These are phyloP conservation scores for Rhizoclosmatium globosum DNA, from an alignment of 192 early-diverging fungal species.

Conservation along the genomic window DNA sequence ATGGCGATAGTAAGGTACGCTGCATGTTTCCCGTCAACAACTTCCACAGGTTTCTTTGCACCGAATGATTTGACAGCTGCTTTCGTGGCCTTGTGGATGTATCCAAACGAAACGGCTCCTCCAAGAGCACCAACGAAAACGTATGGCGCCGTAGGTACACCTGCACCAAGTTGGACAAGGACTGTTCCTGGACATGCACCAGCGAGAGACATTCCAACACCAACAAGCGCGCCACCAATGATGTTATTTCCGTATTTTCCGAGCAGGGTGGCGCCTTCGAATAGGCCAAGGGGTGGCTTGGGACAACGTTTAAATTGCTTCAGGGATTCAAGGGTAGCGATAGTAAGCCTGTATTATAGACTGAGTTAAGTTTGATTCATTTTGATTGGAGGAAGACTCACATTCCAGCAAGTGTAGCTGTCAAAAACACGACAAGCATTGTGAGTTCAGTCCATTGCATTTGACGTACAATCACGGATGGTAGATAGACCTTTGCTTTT, in stretches of 20 bases:
- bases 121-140: constrained; percentile 33
- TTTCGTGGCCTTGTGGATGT: constrained; percentile 21
- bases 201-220: constrained; percentile 39
- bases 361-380: neutral
- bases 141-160: constrained; percentile 6
- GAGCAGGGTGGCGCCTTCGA: neutral
- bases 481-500: constrained; percentile 45
- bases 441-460: constrained; percentile 37
- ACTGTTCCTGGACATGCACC: constrained; percentile 49
- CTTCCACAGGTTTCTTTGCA: neutral
- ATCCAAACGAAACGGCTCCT: constrained; percentile 33
- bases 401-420: constrained; percentile 38
- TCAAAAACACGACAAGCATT: constrained; percentile 48
- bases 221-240: constrained; percentile 41
- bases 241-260: constrained; percentile 17
- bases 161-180: constrained; percentile 39
- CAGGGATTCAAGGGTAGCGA: constrained; percentile 13
- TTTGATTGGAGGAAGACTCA: constrained; percentile 8
- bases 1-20: neutral
- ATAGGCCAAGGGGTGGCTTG: constrained; percentile 12
- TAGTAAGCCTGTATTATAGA: constrained; percentile 6
- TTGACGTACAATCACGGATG: constrained; percentile 40
- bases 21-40: constrained; percentile 11
- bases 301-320: constrained; percentile 19
- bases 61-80: constrained; percentile 22